Evolutionary conservation across 768 basidiomycete genomes (phyloP), one percentile per base, ranked within the genome.

Genomic region (Boletus tylopilopsis): DNA sequence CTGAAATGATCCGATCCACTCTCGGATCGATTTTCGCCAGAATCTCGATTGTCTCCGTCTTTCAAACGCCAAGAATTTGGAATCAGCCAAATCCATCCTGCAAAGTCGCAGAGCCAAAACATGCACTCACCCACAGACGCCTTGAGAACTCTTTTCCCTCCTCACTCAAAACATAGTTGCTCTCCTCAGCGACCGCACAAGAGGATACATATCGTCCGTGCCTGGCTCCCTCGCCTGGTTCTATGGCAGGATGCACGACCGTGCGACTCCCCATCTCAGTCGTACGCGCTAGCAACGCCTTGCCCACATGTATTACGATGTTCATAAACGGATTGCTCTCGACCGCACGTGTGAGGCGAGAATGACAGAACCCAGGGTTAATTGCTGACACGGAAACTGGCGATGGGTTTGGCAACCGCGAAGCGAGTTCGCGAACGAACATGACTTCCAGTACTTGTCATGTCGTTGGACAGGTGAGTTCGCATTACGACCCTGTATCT

Each of bases 291-390:
- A 74, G 9, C 22, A 65, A 34, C 0, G 18, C 29, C 45, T 66
- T 64, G 19, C 40, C 29, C 21, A 45, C 21, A 15, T 29, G 39
- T n/a, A 62, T 4, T 3, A 15, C 12, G 19, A 51, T 0, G 8
- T 45, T 36, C 0, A 52, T 4, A 18, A 49, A 5, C 16, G 45
- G 29, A 27, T 55, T 54, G 4, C 45, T 47, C 19, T 60, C 58
- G 7, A 52, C 13, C 16, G 56, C 43, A 29, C 67, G 61, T 1
- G 52, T 43, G 40, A 73, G 59, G 22, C 59, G 54, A 16, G 72
- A 72, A 42, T 61, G 38, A 32, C 70, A 71, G 40, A 70, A 64
- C 5, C 73, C 71, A 2, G 73, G 73, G 41, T 68, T 62, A 43
- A 68, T 57, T 32, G 64, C 59, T 10, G 61, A 61, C 39, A 70